phyloP scores from a whole-genome alignment of 2,329 filamentous ascomycete genomes.

The Orbilia javanica region DNA sequence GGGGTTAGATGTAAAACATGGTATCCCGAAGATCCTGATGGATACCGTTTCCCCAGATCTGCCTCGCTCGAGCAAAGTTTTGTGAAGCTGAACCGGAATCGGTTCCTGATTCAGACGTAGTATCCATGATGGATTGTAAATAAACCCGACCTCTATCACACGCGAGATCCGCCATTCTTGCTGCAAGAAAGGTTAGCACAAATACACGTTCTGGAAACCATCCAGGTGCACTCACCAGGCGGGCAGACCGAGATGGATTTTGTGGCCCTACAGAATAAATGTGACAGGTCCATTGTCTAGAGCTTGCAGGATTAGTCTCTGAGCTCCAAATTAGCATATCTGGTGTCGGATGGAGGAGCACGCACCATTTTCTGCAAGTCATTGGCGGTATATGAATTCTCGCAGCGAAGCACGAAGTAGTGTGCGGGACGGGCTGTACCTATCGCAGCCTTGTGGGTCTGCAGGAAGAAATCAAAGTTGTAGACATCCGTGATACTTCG shows the following conservation, averaged over 20 bases:
- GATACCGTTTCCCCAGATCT: slow-evolving; percentile 33
- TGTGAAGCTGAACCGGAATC: neutral
- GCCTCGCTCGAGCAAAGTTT: too few species aligned
- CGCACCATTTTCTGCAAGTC: slow-evolving; percentile 30
- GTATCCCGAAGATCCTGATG: slow-evolving; percentile 8
- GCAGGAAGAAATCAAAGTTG: slow-evolving; percentile 87
- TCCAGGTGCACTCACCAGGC: slow-evolving; percentile 66
- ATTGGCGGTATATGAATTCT: slow-evolving; percentile 46
- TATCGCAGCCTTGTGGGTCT: slow-evolving; percentile 84
- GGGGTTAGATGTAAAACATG: slow-evolving; percentile 42
- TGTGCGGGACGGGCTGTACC: slow-evolving; percentile 87
- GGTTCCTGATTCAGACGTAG: neutral
- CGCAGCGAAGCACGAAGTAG: slow-evolving; percentile 74
- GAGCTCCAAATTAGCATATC: too few species aligned
- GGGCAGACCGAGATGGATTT: slow-evolving; percentile 89
- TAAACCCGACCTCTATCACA: slow-evolving; percentile 40
- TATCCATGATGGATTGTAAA: slow-evolving; percentile 36
- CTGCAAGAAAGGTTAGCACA: slow-evolving; percentile 7
- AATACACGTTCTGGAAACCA: neutral
- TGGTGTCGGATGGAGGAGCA: neutral
- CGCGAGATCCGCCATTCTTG: slow-evolving; percentile 42
- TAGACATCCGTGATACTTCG: slow-evolving; percentile 76
- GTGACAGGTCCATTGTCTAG: slow-evolving; percentile 81
- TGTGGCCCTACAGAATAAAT: slow-evolving; percentile 86
- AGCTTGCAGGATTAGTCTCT: neutral